These are phyloP conservation scores for Vitellaria paradoxa DNA, from an alignment of 179 eudicot species.

Conservation along the genomic window DNA sequence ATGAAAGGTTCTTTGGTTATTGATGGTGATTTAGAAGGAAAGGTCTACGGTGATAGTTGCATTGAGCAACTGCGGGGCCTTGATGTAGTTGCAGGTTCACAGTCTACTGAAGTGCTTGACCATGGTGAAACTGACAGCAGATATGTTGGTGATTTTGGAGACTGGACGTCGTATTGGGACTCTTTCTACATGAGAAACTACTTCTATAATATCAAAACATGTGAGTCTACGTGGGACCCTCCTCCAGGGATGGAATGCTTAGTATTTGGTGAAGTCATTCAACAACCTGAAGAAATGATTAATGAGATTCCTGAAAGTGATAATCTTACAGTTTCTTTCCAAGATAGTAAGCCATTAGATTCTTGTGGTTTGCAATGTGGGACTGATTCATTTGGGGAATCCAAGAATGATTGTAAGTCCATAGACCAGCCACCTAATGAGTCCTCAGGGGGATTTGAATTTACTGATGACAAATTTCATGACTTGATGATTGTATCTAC, in stretches of 20 bases:
- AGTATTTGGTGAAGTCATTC: slow-evolving; percentile 26
- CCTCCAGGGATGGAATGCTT: slow-evolving; percentile 77
- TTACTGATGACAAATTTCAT: slow-evolving; percentile 18
- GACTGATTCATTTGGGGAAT: slow-evolving; percentile 21
- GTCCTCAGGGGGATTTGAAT: slow-evolving; percentile 5
- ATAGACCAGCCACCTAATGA: slow-evolving; percentile 13
- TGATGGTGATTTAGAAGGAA: slow-evolving; percentile 23
- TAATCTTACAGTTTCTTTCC: slow-evolving; percentile 15
- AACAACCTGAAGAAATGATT: slow-evolving; percentile 25
- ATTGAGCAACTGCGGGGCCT: slow-evolving; percentile 24
- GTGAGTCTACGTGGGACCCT: slow-evolving; percentile 75
- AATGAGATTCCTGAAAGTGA: slow-evolving; percentile 24
- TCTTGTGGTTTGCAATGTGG: slow-evolving; percentile 22
- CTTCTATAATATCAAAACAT: slow-evolving; percentile 57
- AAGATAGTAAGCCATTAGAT: slow-evolving; percentile 19
- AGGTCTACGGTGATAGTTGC: slow-evolving; percentile 20
- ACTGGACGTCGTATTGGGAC: slow-evolving; percentile 75
- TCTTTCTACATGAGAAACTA: slow-evolving; percentile 54
- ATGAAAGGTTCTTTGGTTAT: slow-evolving; percentile 16
- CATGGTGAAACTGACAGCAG: slow-evolving; percentile 22
- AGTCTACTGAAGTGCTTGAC: slow-evolving; percentile 25
- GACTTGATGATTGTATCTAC: slow-evolving; percentile 8
- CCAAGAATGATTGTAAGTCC: slow-evolving; percentile 6
- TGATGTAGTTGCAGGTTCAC: slow-evolving; percentile 23
- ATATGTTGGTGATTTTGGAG: slow-evolving; percentile 35